Percentiles rank a stretch among this genome's conserved stretches.
phyloP scores from a whole-genome alignment of 2,329 filamentous ascomycete genomes.

The Colletotrichum sp. region DNA sequence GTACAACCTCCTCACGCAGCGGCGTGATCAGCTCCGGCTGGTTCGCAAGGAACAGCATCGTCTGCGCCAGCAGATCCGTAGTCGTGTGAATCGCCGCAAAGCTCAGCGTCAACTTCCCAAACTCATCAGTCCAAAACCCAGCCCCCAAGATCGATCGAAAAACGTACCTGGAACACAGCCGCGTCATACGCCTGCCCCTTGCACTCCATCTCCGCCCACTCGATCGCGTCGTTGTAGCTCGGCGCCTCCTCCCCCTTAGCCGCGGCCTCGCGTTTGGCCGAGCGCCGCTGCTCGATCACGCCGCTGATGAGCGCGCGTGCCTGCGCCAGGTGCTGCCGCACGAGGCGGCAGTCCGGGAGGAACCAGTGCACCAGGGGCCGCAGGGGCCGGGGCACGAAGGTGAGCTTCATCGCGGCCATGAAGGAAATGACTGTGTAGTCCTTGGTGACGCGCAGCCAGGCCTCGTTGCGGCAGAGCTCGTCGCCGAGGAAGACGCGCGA shows the following conservation, averaged over 20 bases:
- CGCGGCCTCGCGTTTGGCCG: conserved; percentile 28
- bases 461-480: conserved; percentile 47
- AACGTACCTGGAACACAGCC: conserved; percentile 60
- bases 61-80: conserved; percentile 36
- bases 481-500: conserved; percentile 53
- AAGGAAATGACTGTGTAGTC: conserved; percentile 46
- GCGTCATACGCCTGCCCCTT: conserved; percentile 52
- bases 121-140: too few species aligned
- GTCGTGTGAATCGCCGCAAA: conserved; percentile 57
- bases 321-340: conserved; percentile 32
- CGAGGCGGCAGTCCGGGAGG: conserved; percentile 41
- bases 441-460: conserved; percentile 51
- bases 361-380: conserved; percentile 49
- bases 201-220: conserved; percentile 54
- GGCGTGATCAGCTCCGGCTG: conserved; percentile 43
- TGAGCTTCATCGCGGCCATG: conserved; percentile 38
- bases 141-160: too few species aligned
- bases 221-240: conserved; percentile 38
- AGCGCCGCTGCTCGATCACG: conserved; percentile 29
- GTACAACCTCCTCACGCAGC: conserved; percentile 45
- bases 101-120: conserved; percentile 66
- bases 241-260: not conserved
- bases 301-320: conserved; percentile 40
- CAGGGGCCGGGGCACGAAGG: conserved; percentile 42
- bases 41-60: conserved; percentile 41